Conservation (phyloP, 176 grass and related monocot genomes). For the Tillandsia leiboldiana region DNA sequence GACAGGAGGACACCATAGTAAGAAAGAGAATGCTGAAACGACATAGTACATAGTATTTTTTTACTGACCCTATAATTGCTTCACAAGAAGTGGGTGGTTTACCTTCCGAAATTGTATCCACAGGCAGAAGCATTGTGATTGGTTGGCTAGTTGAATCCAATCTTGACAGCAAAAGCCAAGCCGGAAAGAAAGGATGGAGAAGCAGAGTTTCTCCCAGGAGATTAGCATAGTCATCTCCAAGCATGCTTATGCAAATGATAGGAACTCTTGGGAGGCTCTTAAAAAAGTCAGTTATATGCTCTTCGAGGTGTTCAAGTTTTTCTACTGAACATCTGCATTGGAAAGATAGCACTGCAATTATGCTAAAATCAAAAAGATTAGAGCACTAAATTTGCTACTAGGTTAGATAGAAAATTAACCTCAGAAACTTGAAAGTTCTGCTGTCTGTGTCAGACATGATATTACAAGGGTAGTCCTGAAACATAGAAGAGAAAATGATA, state of each 20-base stretch:
- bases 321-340: conserved; percentile 36
- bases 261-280: conserved; percentile 57
- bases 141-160: conserved; percentile 53
- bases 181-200: conserved; percentile 45
- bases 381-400: background rate
- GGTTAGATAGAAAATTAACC: conserved; percentile 31
- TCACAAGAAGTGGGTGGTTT: conserved; percentile 4
- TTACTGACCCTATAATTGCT: background rate
- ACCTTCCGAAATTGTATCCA: conserved; percentile 49
- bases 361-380: background rate
- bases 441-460: conserved; percentile 16
- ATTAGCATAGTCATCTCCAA: conserved; percentile 58
- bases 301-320: conserved; percentile 51
- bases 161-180: conserved; percentile 84
- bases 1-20: conserved; percentile 22
- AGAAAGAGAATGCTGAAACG: conserved; percentile 1
- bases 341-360: conserved; percentile 9
- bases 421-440: conserved; percentile 20
- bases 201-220: conserved; percentile 43
- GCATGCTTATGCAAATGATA: conserved; percentile 82
- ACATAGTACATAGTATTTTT: background rate
- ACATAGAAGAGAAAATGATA: conserved; percentile 21
- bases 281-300: conserved; percentile 55
- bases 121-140: conserved; percentile 72
- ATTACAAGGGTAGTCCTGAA: conserved; percentile 26